A percentile compares a stretch with the other conserved stretches of the same genome.
Conservation (phyloP, 176 grass and related monocot genomes). For the sorghum (Sorghum bicolor) region DNA sequence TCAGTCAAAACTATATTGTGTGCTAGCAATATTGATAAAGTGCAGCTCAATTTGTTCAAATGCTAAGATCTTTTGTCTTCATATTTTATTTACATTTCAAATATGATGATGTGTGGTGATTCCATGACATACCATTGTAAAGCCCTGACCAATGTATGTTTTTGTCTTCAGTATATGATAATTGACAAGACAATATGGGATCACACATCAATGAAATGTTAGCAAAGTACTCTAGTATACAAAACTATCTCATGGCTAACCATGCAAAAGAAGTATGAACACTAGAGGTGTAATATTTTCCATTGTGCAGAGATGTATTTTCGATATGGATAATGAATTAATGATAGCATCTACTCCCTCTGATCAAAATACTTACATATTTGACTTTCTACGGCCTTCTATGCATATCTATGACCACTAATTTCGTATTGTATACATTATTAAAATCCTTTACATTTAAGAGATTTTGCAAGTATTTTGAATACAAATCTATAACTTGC, state of each 20-base stretch:
- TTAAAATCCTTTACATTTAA: background rate
- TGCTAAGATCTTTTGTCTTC: background rate
- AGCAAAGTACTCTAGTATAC: slow-evolving; percentile 4
- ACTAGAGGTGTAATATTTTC: background rate
- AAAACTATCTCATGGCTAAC: background rate
- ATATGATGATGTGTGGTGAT: background rate
- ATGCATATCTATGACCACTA: background rate
- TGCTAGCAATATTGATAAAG: background rate
- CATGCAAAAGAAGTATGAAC: background rate
- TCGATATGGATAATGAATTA: background rate
- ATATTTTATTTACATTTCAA: slow-evolving; percentile 8
- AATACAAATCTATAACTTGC: background rate
- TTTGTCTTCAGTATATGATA: background rate
- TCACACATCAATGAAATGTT: background rate
- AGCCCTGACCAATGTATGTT: background rate
- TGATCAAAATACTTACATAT: background rate
- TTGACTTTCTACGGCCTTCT: background rate
- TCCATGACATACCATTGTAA: background rate
- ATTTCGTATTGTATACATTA: background rate
- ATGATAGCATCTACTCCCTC: background rate
- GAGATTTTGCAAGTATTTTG: background rate
- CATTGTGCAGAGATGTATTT: background rate
- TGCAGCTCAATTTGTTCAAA: background rate
- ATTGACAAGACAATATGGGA: background rate
- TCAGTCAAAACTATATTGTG: background rate